phyloP scores from a whole-genome alignment of 345 rosid species.

The Lepidium africanum region DNA sequence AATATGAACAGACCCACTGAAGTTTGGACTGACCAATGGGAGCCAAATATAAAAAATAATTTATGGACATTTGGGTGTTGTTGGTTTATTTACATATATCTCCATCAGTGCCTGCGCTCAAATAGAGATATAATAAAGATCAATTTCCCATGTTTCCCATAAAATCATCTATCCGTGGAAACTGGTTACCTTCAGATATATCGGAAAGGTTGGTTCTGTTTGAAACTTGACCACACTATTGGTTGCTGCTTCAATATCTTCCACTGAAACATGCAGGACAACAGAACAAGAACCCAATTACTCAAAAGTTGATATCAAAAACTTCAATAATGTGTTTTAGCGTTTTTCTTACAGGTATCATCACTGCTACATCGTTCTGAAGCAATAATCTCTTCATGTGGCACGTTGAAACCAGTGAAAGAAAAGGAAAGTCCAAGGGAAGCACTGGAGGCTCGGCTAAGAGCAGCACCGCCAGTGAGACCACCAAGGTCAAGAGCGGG shows the following conservation, averaged over 20 bases:
- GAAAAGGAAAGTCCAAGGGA: constrained; percentile 86
- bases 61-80: constrained; percentile 39
- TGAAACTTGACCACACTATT: constrained; percentile 46
- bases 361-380: constrained; percentile 64
- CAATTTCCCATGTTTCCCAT: constrained; percentile 22
- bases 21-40: constrained; percentile 52
- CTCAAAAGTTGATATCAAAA: not conserved
- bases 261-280: constrained; percentile 47
- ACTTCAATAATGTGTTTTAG: not conserved
- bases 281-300: not conserved
- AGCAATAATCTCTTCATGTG: constrained; percentile 58
- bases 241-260: constrained; percentile 66
- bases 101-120: constrained; percentile 59
- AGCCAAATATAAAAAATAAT: constrained; percentile 33
- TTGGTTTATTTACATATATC: constrained; percentile 32
- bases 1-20: constrained; percentile 42
- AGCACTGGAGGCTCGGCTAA: constrained; percentile 91
- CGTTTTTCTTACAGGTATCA: constrained; percentile 55
- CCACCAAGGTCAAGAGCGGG: constrained; percentile 55
- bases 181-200: constrained; percentile 73
- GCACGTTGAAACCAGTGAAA: constrained; percentile 81
- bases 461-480: constrained; percentile 68
- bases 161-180: not conserved
- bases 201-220: constrained; percentile 73
- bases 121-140: constrained; percentile 27